phyloP scores from a whole-genome alignment of 768 basidiomycete genomes.

The Pholiota molesta region DNA sequence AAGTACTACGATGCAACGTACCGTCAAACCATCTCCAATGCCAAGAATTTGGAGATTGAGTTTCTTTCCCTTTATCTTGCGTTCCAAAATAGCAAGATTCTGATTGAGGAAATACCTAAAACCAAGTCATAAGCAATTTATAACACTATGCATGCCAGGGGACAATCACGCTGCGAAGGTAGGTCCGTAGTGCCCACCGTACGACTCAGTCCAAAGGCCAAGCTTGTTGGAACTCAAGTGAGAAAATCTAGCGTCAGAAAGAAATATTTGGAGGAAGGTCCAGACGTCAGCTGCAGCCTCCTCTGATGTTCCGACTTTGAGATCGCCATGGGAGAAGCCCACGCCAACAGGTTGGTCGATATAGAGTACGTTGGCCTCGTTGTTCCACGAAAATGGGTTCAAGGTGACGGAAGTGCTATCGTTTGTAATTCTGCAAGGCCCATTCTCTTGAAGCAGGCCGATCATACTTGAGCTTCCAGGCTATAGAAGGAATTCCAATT shows the following conservation, averaged over 20 bases:
- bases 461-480: conserved; percentile 61
- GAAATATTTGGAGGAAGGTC: conserved; percentile 66
- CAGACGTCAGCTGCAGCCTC: conserved; percentile 61
- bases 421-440: conserved; percentile 73
- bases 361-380: conserved; percentile 57
- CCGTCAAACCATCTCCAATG: conserved; percentile 64
- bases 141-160: not conserved
- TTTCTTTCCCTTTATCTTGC: conserved; percentile 44
- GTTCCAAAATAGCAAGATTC: conserved; percentile 55
- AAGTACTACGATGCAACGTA: conserved; percentile 24
- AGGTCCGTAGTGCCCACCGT: conserved; percentile 74
- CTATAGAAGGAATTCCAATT: conserved; percentile 23
- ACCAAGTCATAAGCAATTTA: not conserved
- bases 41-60: conserved; percentile 64
- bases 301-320: conserved; percentile 52
- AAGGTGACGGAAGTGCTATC: conserved; percentile 49
- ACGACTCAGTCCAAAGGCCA: conserved; percentile 70
- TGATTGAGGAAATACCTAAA: conserved; percentile 57
- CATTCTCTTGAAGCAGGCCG: conserved; percentile 74
- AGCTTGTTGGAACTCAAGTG: conserved; percentile 47
- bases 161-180: conserved; percentile 55
- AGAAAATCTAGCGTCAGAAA: conserved; percentile 55
- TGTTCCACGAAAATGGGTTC: conserved; percentile 67
- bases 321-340: conserved; percentile 62
- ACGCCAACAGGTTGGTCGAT: conserved; percentile 68